A percentile compares a stretch with the other conserved stretches of the same genome.
These are phyloP conservation scores for Neonectria neomacrospora DNA, from an alignment of 2,329 filamentous ascomycete species.

Conservation along the genomic window DNA sequence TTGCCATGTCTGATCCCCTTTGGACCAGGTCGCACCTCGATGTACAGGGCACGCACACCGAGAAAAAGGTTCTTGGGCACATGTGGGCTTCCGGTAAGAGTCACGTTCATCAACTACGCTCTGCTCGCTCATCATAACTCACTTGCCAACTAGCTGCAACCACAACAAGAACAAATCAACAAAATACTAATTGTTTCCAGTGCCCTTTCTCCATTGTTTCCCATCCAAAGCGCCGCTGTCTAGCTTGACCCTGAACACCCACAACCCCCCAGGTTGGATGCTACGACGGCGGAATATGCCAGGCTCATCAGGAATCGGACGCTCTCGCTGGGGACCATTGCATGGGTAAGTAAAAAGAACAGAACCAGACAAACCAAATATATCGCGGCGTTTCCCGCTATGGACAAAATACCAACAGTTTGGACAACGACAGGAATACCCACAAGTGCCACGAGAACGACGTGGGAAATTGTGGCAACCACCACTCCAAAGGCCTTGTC, in stretches of 20 bases:
- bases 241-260: not conserved
- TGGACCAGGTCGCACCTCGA: not conserved
- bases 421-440: conserved; percentile 18
- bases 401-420: conserved; percentile 11
- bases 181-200: not conserved
- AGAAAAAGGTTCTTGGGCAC: not conserved
- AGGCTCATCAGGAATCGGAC: conserved; percentile 10
- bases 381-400: conserved; percentile 6
- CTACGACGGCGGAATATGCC: conserved; percentile 20
- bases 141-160: not conserved
- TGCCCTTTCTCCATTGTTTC: not conserved
- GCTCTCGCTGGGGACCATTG: not conserved
- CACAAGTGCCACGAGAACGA: conserved; percentile 9
- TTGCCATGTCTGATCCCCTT: not conserved
- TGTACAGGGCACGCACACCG: not conserved
- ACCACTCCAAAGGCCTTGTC: not conserved
- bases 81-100: not conserved
- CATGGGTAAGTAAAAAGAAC: conserved; percentile 9
- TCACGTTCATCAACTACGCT: not conserved
- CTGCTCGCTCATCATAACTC: not conserved
- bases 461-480: not conserved
- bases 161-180: not conserved
- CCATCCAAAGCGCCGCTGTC: not conserved
- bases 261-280: conserved; percentile 4
- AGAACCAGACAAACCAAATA: conserved; percentile 16